phyloP scores from a whole-genome alignment of 768 basidiomycete genomes.

The Mycena indigotica region DNA sequence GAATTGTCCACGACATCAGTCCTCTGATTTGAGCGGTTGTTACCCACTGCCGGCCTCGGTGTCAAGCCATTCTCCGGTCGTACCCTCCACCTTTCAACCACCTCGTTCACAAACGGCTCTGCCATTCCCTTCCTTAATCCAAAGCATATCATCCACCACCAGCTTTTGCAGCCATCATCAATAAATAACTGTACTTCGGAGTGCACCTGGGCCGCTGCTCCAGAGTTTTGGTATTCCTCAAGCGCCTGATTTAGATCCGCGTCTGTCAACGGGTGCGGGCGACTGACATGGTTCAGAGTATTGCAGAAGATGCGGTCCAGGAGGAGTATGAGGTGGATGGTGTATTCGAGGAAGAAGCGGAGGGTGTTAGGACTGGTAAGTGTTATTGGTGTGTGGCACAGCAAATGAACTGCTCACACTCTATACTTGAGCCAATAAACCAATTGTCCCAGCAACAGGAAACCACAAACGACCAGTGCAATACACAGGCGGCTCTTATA shows the following conservation, averaged over 20 bases:
- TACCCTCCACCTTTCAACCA: not conserved
- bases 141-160: not conserved
- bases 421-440: not conserved
- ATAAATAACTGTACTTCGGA: conserved; percentile 2
- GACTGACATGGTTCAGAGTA: not conserved
- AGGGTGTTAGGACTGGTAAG: not conserved
- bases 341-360: not conserved
- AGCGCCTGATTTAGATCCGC: not conserved
- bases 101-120: not conserved
- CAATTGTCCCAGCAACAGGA: not conserved
- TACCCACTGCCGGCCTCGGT: too few species aligned
- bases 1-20: too few species aligned
- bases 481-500: not conserved
- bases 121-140: not conserved
- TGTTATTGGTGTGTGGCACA: not conserved
- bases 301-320: not conserved
- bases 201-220: not conserved
- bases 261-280: not conserved
- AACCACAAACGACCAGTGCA: not conserved
- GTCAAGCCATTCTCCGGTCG: too few species aligned
- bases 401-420: not conserved
- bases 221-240: not conserved
- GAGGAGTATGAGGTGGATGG: conserved; percentile 1
- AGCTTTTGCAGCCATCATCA: not conserved
- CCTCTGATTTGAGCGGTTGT: too few species aligned